Conservation (phyloP, 306 rosid species). For the Pueraria montana region DNA sequence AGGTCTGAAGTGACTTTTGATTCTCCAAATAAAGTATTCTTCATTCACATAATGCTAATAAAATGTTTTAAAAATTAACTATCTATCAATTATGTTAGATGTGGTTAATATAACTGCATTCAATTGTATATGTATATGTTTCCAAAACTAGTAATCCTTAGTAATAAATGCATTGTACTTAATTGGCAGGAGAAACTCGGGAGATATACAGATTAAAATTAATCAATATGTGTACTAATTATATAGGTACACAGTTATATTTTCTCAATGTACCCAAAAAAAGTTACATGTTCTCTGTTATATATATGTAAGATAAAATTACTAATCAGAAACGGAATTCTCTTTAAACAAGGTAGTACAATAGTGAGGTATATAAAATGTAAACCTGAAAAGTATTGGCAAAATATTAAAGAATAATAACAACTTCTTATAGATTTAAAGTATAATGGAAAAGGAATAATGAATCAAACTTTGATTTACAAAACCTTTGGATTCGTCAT, state of each 20-base stretch:
- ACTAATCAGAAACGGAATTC: neutral
- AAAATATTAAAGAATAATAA: neutral
- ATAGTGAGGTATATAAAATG: neutral
- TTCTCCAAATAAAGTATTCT: no score
- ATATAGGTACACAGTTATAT: no score
- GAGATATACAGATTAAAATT: neutral
- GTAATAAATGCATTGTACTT: neutral
- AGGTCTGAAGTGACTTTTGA: no score
- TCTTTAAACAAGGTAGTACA: neutral
- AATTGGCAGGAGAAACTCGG: neutral
- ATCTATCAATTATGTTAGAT: no score
- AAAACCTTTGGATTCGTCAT: slow-evolving; percentile 5
- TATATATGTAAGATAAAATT: neutral
- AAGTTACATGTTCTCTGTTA: no score
- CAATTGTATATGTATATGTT: neutral
- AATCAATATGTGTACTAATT: neutral
- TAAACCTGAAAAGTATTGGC: neutral
- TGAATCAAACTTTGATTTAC: neutral
- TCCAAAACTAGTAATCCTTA: neutral
- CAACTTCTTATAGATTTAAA: neutral
- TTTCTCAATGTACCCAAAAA: no score
- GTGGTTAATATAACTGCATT: no score
- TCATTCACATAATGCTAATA: no score
- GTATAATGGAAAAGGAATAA: neutral
- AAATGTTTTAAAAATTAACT: no score